Evolutionary conservation across 768 basidiomycete species (phyloP), one percentile per base, ranked within the genome.

Genomic region (Rhodotorula babjevae): DNA sequence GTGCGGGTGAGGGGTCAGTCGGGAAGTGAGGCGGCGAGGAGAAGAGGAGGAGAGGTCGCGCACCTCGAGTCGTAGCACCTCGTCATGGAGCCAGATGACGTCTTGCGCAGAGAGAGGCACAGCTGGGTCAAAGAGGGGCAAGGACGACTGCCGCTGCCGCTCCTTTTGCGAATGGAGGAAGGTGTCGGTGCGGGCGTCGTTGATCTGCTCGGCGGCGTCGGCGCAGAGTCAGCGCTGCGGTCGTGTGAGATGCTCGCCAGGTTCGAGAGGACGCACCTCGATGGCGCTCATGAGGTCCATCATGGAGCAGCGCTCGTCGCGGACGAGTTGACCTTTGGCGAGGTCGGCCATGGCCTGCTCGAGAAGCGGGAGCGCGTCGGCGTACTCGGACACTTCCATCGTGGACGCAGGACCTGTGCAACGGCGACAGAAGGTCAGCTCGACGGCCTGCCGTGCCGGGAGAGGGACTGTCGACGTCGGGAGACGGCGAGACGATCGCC

Each of bases 231-330:
- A n/a, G n/a, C n/a, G n/a, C n/a, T n/a, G n/a, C n/a, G n/a, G n/a
- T n/a, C n/a, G n/a, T n/a, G n/a, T n/a, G n/a, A n/a, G n/a, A n/a
- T n/a, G n/a, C n/a, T n/a, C n/a, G n/a, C n/a, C n/a, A n/a, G n/a
- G n/a, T n/a, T n/a, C n/a, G 9, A 12, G 25, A 36, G 12, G 27
- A 23, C 73, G 31, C 21, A 67, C 74, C 70, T 75, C 74, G n/a
- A 75, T 69, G 6, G 74, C 74, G 31, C 61, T 59, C 74, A 75
- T 75, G 63, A 75, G 52, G 11, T 75, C 70, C 60, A 66, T 62
- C 67, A 75, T 66, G 0, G 31, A 0, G 58, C 69, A 65, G 0
- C 53, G 40, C 27, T 57, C 55, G 19, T 61, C 63, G 14, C 59
- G 53, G 25, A 75, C 27, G 50, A 75, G 53, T 33, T 75, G 69